phyloP scores from a whole-genome alignment of 176 grass and related monocot genomes.

The Zea luxurians region DNA sequence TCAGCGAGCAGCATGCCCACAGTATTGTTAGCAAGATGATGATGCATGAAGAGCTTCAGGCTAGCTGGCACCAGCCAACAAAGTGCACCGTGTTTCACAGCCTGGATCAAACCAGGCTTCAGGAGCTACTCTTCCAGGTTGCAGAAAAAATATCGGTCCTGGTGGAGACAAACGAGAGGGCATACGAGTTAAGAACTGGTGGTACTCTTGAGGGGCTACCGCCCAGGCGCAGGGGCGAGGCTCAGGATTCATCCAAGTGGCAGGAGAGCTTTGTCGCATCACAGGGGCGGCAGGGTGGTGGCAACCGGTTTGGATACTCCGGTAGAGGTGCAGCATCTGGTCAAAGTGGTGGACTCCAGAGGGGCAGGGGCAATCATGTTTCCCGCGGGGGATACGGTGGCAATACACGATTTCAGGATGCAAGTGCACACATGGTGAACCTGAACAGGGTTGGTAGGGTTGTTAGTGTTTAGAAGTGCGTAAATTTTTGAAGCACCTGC shows the following conservation, averaged over 20 bases:
- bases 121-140: constrained; percentile 89
- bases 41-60: constrained; percentile 84
- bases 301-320: constrained; percentile 55
- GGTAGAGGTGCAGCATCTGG: constrained; percentile 62
- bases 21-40: constrained; percentile 95
- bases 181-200: constrained; percentile 90
- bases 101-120: constrained; percentile 83
- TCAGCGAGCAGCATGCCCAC: constrained; percentile 63
- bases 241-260: constrained; percentile 62
- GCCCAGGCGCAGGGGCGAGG: constrained; percentile 70
- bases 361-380: constrained; percentile 54
- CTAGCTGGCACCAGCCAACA: constrained; percentile 91
- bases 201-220: constrained; percentile 77
- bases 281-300: constrained; percentile 63
- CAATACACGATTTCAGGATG: constrained; percentile 57
- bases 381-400: constrained; percentile 52
- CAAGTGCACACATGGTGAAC: constrained; percentile 75
- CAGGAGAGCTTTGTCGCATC: constrained; percentile 71
- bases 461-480: constrained; percentile 38
- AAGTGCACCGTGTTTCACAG: constrained; percentile 88
- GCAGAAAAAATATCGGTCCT: constrained; percentile 80
- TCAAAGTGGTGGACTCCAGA: constrained; percentile 57
- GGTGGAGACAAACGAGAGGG: constrained; percentile 86
- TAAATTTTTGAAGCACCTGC: no score
- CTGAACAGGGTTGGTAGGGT: constrained; percentile 63